Conservation (phyloP, 2,329 filamentous ascomycete species). For the Claviceps purpurea region DNA sequence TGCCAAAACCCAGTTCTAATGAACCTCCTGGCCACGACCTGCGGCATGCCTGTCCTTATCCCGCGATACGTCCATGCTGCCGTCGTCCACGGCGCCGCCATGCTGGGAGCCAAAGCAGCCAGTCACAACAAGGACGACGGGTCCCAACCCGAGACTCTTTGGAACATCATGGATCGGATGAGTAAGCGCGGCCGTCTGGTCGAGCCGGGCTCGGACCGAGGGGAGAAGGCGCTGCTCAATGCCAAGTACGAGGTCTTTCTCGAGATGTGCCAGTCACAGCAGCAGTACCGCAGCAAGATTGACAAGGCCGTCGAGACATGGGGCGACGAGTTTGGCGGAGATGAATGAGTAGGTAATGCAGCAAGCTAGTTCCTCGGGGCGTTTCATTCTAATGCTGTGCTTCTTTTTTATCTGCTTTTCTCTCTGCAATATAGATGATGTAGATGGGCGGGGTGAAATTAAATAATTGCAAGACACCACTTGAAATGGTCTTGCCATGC, state of each 20-base stretch:
- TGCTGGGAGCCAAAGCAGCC: slow-evolving; percentile 96
- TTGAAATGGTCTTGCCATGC: too few relatives aligned
- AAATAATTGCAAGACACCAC: too few relatives aligned
- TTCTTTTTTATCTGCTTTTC: too few relatives aligned
- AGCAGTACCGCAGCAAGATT: slow-evolving; percentile 65
- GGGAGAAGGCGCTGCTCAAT: slow-evolving; percentile 66
- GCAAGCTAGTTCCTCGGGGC: too few relatives aligned
- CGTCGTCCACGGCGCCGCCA: slow-evolving; percentile 94
- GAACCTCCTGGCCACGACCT: slow-evolving; percentile 79
- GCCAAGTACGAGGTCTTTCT: slow-evolving; percentile 95
- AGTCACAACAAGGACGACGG: slow-evolving; percentile 52
- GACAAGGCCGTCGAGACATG: slow-evolving; percentile 44
- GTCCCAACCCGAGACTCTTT: slow-evolving; percentile 73
- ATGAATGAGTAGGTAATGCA: not conserved
- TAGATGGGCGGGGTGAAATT: too few relatives aligned
- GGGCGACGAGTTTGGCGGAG: slow-evolving; percentile 15
- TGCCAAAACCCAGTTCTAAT: slow-evolving; percentile 93
- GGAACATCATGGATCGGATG: slow-evolving; percentile 96
- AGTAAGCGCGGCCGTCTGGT: slow-evolving; percentile 85
- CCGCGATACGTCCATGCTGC: slow-evolving; percentile 89
- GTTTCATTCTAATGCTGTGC: too few relatives aligned
- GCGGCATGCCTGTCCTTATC: slow-evolving; percentile 84
- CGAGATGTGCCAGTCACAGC: slow-evolving; percentile 79
- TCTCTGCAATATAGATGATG: too few relatives aligned
- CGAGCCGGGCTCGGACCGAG: slow-evolving; percentile 54